Base-by-base conservation (phyloP, 805 yeast genomes). In the Ogataea haglerorum region DNA sequence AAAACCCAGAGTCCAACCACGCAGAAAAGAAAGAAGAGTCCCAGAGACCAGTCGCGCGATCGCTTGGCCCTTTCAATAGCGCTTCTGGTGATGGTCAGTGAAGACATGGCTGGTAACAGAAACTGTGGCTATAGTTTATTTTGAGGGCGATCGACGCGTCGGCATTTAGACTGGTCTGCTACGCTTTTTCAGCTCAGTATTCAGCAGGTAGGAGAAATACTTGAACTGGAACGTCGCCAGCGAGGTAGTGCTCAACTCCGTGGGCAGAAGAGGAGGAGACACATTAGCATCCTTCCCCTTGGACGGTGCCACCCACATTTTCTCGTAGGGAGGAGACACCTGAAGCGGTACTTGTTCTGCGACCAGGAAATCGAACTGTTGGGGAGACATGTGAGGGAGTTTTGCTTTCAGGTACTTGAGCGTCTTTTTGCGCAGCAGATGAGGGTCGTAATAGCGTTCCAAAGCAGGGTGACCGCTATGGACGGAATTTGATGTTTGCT, bases 1-100 rank as follows among this genome's bases (percentile, higher is more conserved):
- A 84, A 65, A 9, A 93, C 97, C 99, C 99, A 91, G 17, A 88
- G 73, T 1, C 85, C 60, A 19, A 91, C 87, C 32, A 90, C 98
- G 31, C 84, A 68, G 2, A 78, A 70, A 17, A 90, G 71, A 64
- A 86, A 76, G 16, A 82, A 51, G 16, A 91, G 72, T 2, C 98
- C 98, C 15, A 86, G 54, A 0, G 82, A 69, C 97, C 97, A 89
- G 46, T 73, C 60, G 17, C 52, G 32, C 6, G 54, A 36, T 37
- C 53, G 44, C 24, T 43, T 48, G 8, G 48, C 37, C 17, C 37
- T 38, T n/a, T 27, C 38, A n/a, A 37, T 36, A n/a, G 41, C 35
- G 31, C 44, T 36, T 15, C 30, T 17, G 15, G 43, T 36, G 10
- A 40, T 22, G 25, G 47, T 25, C 13, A 42, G 18, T 10, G 37